Evolutionary conservation across 2,329 filamentous ascomycete genomes (phyloP), one percentile per base, ranked within the genome.

Genomic region (Elsinoe australis): DNA sequence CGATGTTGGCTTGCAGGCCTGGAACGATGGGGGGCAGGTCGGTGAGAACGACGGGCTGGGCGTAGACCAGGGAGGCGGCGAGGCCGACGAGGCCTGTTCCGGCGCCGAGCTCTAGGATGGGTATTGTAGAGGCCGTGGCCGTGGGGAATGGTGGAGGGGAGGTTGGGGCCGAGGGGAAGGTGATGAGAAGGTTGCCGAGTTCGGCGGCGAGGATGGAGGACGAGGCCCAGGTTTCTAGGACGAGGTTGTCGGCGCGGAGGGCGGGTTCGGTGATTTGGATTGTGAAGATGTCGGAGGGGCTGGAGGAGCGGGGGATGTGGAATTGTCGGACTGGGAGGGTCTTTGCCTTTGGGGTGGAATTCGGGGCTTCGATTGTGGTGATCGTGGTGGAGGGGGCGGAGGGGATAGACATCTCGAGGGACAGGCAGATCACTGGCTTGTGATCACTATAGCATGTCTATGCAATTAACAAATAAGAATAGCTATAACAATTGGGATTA

Each of bases 161-260:
- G 46, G 47, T 7, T 31, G 19, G 10, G 24, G 28, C 17, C 15
- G 39, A 10, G 8, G 55, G 51, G 44, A 54, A 51, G 10, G 49
- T 48, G 10, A 57, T 49, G 22, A 53, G 54, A 41, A 65, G 54
- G 46, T 58, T 59, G 49, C 67, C 61, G 1, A 67, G 56, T 24
- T 59, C 47, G 50, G 62, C 59, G 5, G 64, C 61, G 9, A 67
- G 56, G 33, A 67, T 57, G 47, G 60, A 58, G 3, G 64, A 61
- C n/a, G 62, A 60, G 3, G 64, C 64, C 65, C 65, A 67, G 14
- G 65, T 67, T 46, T 60, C 57, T n/a, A 67, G 55, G 12, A 55
- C 52, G n/a, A 67, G 59, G 35, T 64, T 64, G 41, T 67, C 60
- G 12, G 64, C 63, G 32, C 50, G 52, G n/a, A 52, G 15, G 12